Percentiles rank a stretch among this genome's conserved stretches.
Conservation (phyloP, 1,284 basidiomycete species). For the Bondarzewia mesenterica region DNA sequence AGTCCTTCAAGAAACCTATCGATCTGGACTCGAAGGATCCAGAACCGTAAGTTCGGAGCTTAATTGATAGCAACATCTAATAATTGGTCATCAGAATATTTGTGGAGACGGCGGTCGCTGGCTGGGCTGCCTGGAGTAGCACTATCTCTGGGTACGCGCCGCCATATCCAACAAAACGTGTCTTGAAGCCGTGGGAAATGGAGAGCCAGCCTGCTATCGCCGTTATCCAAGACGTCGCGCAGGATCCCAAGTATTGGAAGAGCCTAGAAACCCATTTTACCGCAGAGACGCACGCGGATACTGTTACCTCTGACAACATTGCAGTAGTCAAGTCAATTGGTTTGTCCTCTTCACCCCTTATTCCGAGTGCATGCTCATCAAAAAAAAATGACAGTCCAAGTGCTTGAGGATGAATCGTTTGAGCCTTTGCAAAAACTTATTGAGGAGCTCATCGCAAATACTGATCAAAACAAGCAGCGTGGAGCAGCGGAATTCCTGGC, state of each 20-base stretch:
- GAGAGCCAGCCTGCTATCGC: conserved; percentile 37
- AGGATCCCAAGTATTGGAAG: conserved; percentile 48
- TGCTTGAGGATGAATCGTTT: conserved; percentile 60
- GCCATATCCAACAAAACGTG: conserved; percentile 39
- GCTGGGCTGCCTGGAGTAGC: conserved; percentile 54
- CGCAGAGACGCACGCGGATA: conserved; percentile 57
- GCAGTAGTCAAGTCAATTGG: conserved; percentile 71
- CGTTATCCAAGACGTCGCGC: conserved; percentile 37
- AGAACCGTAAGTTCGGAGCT: conserved; percentile 34
- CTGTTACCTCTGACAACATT: conserved; percentile 57
- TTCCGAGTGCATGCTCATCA: neutral
- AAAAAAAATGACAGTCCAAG: conserved; percentile 47
- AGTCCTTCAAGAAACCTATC: conserved; percentile 37
- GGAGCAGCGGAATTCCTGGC: conserved; percentile 84
- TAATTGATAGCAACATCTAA: neutral
- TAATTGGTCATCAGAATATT: conserved; percentile 28
- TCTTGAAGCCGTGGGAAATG: conserved; percentile 50
- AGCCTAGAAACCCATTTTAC: conserved; percentile 50
- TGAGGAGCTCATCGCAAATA: conserved; percentile 44
- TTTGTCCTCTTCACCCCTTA: conserved; percentile 23
- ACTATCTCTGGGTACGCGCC: conserved; percentile 35
- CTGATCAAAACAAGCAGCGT: conserved; percentile 78
- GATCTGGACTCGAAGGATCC: conserved; percentile 24
- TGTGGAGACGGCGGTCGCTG: conserved; percentile 46
- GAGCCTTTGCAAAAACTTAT: conserved; percentile 44